Evolutionary conservation across 805 yeast species (phyloP), one percentile per base, ranked within the genome.

Genomic region (Ogataea wickerhamii): DNA sequence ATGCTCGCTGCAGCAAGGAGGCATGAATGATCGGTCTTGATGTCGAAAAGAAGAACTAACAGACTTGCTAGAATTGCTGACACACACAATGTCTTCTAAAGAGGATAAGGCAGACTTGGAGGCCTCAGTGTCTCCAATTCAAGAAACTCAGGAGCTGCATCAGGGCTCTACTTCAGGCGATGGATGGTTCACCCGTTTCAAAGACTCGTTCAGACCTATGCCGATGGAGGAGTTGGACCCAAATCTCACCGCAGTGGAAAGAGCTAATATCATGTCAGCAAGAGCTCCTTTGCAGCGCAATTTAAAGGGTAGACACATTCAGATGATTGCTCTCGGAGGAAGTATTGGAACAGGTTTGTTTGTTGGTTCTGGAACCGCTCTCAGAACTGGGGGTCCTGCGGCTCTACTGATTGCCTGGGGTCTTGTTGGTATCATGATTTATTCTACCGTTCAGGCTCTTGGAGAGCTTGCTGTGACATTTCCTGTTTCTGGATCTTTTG

Each of bases 311-410:
- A 70, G 89, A 54, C 91, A 85, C 57, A 61, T 85, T 48, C 79
- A 81, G 43, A 80, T 83, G 87, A 85, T 85, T 63, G 88, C 93
- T 35, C 68, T 85, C 44, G 93, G 91, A 48, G 89, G 91, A 29
- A 74, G 83, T 43, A 84, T 86, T 49, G 95, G 95, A 51, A 81
- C 91, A 6, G 95, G 93, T 54, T 67, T 87, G 36, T 78, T 87
- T 44, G 82, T 87, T 22, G 87, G 87, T 54, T 74, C 87, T 2
- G 85, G 86, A 43, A 60, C 70, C 13, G 73, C 85, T 2, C 61
- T 84, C 36, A 48, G 70, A 14, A 66, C 70, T 22, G 84, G 87
- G 56, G 93, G 93, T 19, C 91, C 93, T n/a, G 85, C 82, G 12
- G 73, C 81, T 28, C 59, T 82, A 26, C 70, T 82, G 36, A 75